A percentile compares a stretch with the other conserved stretches of the same genome.
Conservation (phyloP, 768 basidiomycete species). For the Macrolepiota albuminosa region DNA sequence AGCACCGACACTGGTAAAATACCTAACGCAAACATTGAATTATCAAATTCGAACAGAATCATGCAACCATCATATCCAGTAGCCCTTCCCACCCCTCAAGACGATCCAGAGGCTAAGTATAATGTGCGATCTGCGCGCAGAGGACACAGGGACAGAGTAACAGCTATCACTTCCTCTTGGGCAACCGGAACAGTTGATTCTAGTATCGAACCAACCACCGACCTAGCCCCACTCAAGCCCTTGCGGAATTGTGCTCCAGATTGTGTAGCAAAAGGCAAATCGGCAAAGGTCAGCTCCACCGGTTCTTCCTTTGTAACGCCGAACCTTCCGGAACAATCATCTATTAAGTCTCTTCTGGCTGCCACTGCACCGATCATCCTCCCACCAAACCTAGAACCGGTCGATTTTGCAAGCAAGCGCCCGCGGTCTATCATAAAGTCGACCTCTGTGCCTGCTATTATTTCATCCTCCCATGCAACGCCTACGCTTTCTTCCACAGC, state of each 20-base stretch:
- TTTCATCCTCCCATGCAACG: slow-evolving; percentile 69
- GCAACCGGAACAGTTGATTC: slow-evolving; percentile 39
- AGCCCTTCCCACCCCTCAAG: slow-evolving; percentile 27
- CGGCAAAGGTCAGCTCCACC: not conserved
- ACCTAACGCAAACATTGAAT: slow-evolving; percentile 7
- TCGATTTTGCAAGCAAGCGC: slow-evolving; percentile 17
- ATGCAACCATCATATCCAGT: slow-evolving; percentile 18
- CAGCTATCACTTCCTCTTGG: slow-evolving; percentile 73
- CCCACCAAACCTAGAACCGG: slow-evolving; percentile 9
- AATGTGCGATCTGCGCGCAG: slow-evolving; percentile 75
- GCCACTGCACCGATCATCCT: slow-evolving; percentile 8
- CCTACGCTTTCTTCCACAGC: slow-evolving; percentile 75
- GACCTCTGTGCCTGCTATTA: slow-evolving; percentile 59
- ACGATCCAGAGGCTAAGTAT: slow-evolving; percentile 57
- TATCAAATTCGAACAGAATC: slow-evolving; percentile 10
- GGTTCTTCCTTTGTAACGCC: slow-evolving; percentile 1
- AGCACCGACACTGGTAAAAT: slow-evolving; percentile 16
- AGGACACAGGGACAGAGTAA: slow-evolving; percentile 69
- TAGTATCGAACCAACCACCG: not conserved
- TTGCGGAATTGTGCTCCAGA: not conserved
- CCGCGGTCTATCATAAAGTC: slow-evolving; percentile 47
- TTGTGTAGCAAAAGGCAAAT: not conserved
- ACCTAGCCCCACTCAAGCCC: slow-evolving; percentile 2
- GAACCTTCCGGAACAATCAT: slow-evolving; percentile 1
- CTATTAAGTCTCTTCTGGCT: slow-evolving; percentile 4